phyloP scores from a whole-genome alignment of 164 flowering plant species.

The Paratinospora sagittata region DNA sequence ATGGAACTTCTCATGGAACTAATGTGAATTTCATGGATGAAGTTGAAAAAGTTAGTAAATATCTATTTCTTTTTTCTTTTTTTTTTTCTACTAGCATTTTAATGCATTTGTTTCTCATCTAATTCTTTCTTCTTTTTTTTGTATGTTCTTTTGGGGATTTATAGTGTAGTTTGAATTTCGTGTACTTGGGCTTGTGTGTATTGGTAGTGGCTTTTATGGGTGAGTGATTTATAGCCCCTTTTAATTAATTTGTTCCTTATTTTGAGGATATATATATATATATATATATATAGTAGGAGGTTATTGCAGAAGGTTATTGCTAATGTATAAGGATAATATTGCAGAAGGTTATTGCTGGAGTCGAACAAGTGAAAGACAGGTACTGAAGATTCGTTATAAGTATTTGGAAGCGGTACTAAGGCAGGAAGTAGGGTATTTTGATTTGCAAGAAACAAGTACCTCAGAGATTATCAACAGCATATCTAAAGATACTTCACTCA shows the following conservation, averaged over 20 bases:
- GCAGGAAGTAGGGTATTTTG: constrained; percentile 91
- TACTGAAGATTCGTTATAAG: constrained; percentile 61
- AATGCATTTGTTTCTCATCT: too few relatives aligned
- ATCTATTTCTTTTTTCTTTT: neutral
- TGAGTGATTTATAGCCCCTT: constrained; percentile 23
- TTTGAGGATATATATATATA: neutral
- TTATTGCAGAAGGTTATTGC: too few relatives aligned
- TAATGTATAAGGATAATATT: neutral
- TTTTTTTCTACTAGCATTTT: neutral
- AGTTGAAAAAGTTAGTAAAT: constrained; percentile 58
- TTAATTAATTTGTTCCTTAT: neutral
- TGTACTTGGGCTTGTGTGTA: constrained; percentile 76
- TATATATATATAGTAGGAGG: neutral
- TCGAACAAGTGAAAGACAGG: constrained; percentile 80
- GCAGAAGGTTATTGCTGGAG: constrained; percentile 98
- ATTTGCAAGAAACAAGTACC: constrained; percentile 82
- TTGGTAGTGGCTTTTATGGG: constrained; percentile 85
- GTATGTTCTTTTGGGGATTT: constrained; percentile 9
- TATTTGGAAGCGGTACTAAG: constrained; percentile 80
- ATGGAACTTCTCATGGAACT: constrained; percentile 34
- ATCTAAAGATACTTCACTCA: constrained; percentile 71
- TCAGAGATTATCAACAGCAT: constrained; percentile 77
- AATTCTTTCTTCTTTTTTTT: neutral
- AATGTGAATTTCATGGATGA: constrained; percentile 59
- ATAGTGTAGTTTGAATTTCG: constrained; percentile 76